Conservation (phyloP, 352 stramenopile genomes). For the Phytophthora pluvialis region DNA sequence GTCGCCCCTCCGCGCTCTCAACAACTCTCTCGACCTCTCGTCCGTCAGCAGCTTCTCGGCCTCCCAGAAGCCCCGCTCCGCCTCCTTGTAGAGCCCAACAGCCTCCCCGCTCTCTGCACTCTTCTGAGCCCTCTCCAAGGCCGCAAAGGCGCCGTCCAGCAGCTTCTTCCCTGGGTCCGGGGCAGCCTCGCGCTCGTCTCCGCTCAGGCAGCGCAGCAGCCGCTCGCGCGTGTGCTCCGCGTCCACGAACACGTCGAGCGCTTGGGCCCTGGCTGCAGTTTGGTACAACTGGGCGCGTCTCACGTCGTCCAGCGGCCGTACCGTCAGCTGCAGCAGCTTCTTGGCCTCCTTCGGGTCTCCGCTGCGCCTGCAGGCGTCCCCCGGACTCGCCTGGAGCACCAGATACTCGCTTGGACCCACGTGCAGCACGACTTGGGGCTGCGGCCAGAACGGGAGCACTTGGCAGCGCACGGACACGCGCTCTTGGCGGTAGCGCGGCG, state of each 20-base stretch:
- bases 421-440: conserved; percentile 42
- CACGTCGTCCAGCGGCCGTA: conserved; percentile 52
- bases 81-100: conserved; percentile 41
- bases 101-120: conserved; percentile 10
- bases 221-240: conserved; percentile 30
- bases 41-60: conserved; percentile 45
- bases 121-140: conserved; percentile 44
- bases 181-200: background rate
- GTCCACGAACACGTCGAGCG: conserved; percentile 53
- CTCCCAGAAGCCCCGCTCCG: conserved; percentile 41
- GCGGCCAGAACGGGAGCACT: conserved; percentile 42
- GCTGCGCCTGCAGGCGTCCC: conserved; percentile 23
- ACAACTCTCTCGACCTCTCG: conserved; percentile 43
- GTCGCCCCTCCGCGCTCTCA: conserved; percentile 38
- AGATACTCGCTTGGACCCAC: conserved; percentile 29
- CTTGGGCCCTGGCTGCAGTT: conserved; percentile 42
- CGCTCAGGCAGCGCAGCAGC: conserved; percentile 25
- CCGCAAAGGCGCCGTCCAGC: conserved; percentile 49
- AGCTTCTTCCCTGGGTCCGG: conserved; percentile 18
- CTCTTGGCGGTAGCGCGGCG: conserved; percentile 42
- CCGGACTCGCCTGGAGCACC: conserved; percentile 30
- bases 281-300: conserved; percentile 48
- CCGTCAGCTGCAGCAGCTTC: conserved; percentile 43
- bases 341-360: conserved; percentile 34
- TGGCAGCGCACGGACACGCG: conserved; percentile 23